Evolutionary conservation across 2,329 filamentous ascomycete species (phyloP).

Genomic region (Colletotrichum chrysophilum): DNA sequence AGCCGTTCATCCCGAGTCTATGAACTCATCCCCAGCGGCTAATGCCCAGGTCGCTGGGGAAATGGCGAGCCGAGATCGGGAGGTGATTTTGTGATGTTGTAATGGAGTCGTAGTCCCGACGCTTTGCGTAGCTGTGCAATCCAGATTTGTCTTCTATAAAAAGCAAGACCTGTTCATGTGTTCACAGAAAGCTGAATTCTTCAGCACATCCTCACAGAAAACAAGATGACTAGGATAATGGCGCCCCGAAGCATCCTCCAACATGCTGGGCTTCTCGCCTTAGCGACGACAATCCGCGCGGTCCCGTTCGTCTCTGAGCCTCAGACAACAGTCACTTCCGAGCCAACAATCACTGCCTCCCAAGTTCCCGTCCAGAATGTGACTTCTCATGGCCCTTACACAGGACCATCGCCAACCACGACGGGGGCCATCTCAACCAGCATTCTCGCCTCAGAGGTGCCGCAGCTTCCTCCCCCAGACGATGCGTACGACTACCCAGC

Average conservation of each 20-base stretch:
- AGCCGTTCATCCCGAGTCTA: constrained; percentile 1
- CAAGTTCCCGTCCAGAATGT: constrained; percentile 54
- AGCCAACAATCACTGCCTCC: constrained; percentile 28
- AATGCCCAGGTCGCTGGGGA: background rate
- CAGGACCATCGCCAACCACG: constrained; percentile 66
- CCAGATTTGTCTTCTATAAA: background rate
- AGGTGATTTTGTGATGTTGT: background rate
- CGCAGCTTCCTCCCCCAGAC: constrained; percentile 60
- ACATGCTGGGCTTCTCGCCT: constrained; percentile 21
- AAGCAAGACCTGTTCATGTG: background rate
- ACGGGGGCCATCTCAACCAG: constrained; percentile 71
- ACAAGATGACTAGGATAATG: background rate
- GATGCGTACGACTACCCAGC: constrained; percentile 74
- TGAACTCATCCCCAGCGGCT: background rate
- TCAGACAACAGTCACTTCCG: constrained; percentile 38
- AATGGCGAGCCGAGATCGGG: background rate
- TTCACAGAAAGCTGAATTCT: rapidly evolving
- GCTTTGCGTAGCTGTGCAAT: background rate
- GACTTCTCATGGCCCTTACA: constrained; percentile 73
- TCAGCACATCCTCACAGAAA: background rate
- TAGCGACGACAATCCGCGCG: constrained; percentile 27
- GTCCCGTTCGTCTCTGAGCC: constrained; percentile 39
- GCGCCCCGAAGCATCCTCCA: background rate
- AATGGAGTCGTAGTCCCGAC: background rate
- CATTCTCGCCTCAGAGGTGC: constrained; percentile 62